Conservation (phyloP, 2,329 filamentous ascomycete species). For the Sporothrix dimorphospora region DNA sequence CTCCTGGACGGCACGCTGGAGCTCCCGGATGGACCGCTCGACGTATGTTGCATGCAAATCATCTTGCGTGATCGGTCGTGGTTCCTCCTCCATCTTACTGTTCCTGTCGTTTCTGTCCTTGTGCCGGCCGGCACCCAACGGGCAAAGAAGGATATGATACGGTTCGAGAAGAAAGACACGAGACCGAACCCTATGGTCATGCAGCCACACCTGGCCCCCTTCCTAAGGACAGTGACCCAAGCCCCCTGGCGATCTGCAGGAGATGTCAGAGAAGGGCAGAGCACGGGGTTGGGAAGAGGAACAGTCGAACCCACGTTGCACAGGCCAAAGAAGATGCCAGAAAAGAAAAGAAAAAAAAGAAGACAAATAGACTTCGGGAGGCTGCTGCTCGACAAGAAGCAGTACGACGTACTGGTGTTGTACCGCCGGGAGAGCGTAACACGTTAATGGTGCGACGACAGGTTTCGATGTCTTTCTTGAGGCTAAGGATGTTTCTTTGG, state of each 20-base stretch:
- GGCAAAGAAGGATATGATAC: conserved; percentile 4
- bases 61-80: conserved; percentile 41
- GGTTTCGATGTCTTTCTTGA: background rate
- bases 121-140: background rate
- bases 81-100: conserved; percentile 38
- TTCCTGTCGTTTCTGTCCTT: background rate
- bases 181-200: background rate
- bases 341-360: background rate
- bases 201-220: background rate
- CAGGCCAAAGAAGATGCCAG: background rate
- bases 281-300: background rate
- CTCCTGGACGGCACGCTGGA: conserved; percentile 62
- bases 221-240: background rate
- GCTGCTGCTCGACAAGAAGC: background rate
- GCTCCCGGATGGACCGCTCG: conserved; percentile 67
- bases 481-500: background rate
- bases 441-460: background rate
- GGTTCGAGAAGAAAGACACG: background rate
- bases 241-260: conserved; percentile 23
- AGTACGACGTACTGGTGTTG: background rate
- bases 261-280: conserved; percentile 22
- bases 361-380: background rate
- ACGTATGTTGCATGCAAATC: conserved; percentile 57
- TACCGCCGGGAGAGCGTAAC: background rate
- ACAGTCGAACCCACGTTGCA: background rate